These are phyloP conservation scores for Saccharata proteae DNA, from an alignment of 2,329 filamentous ascomycete genomes.

Conservation along the genomic window DNA sequence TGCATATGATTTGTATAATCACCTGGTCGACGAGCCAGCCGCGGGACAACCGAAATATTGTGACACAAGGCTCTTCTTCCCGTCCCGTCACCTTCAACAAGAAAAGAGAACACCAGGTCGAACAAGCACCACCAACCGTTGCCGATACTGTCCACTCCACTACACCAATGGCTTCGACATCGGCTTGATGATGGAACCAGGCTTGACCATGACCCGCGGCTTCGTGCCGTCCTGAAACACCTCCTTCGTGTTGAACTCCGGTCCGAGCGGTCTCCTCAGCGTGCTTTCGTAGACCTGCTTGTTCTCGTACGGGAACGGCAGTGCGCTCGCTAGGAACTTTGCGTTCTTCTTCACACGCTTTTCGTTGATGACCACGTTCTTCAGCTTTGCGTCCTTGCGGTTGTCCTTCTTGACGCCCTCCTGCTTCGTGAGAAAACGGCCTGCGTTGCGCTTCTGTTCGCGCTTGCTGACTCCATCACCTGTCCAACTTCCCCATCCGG, in stretches of 20 bases:
- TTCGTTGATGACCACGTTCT: slow-evolving; percentile 84
- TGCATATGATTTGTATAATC: too few species aligned
- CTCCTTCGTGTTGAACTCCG: slow-evolving; percentile 94
- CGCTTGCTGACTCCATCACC: slow-evolving; percentile 68
- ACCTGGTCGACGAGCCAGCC: too few species aligned
- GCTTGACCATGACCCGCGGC: slow-evolving; percentile 80
- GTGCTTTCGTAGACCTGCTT: slow-evolving; percentile 82
- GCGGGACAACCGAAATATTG: too few species aligned
- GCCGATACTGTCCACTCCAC: slow-evolving; percentile 6
- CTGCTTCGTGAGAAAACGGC: slow-evolving; percentile 48
- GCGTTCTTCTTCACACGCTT: slow-evolving; percentile 82
- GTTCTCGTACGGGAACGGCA: slow-evolving; percentile 86
- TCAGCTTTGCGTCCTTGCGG: slow-evolving; percentile 70
- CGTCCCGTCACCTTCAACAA: too few species aligned
- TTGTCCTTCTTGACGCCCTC: slow-evolving; percentile 62
- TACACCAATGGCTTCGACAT: slow-evolving; percentile 64
- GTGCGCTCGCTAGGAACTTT: slow-evolving; percentile 70
- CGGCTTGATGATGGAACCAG: slow-evolving; percentile 73
- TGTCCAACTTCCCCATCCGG: slow-evolving; percentile 89
- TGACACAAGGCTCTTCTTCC: too few species aligned
- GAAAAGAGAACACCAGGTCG: too few species aligned
- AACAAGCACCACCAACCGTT: too few species aligned
- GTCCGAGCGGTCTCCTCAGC: slow-evolving; percentile 74
- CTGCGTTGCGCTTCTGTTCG: slow-evolving; percentile 41
- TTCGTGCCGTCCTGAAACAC: slow-evolving; percentile 83